Conservation (phyloP, 148 eudicot species). For the Rhododendron molle region DNA sequence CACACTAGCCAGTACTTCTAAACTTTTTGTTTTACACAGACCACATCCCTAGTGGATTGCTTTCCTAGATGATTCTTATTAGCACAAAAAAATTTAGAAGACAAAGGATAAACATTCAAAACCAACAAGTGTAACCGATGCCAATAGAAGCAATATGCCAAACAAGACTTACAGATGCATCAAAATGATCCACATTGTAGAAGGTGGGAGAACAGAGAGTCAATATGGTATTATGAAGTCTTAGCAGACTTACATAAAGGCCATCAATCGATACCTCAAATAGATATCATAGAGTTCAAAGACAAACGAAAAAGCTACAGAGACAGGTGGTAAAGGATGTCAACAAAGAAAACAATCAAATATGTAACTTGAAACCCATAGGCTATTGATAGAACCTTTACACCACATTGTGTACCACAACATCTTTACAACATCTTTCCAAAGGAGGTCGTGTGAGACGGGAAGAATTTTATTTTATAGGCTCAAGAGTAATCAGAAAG, state of each 20-base stretch:
- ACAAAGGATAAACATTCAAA: background rate
- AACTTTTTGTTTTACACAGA: background rate
- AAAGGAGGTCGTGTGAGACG: background rate
- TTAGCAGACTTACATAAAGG: background rate
- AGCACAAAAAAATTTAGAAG: background rate
- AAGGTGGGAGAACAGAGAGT: background rate
- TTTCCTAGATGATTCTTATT: background rate
- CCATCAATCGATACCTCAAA: background rate
- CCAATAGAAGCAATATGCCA: background rate
- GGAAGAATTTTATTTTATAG: background rate
- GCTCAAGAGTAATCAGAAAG: background rate
- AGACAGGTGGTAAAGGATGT: background rate
- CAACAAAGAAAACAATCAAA: background rate
- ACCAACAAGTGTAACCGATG: background rate
- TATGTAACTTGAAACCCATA: background rate
- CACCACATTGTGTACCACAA: background rate
- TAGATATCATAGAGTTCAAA: background rate
- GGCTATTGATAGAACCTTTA: background rate
- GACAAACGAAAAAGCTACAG: background rate
- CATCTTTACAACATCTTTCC: background rate
- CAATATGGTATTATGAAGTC: background rate
- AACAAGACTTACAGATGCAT: background rate
- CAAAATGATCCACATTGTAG: background rate
- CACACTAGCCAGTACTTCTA: background rate
- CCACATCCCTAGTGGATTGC: background rate